Evolutionary conservation across 2,329 filamentous ascomycete species (phyloP).

Genomic region (Malbranchea cinnamomea): DNA sequence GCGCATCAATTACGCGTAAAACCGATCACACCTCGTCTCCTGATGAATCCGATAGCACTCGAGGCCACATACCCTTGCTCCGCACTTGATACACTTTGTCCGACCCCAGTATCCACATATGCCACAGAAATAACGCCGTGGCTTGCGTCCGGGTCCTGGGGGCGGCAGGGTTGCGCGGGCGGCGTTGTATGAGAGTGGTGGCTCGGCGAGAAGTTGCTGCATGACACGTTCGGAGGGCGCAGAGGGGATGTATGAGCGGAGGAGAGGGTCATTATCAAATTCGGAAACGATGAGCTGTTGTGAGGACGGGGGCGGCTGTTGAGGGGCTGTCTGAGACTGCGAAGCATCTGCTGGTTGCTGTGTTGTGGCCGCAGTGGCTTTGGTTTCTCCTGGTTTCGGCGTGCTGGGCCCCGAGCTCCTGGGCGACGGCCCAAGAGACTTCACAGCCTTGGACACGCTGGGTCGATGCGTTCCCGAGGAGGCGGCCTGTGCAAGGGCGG

Average conservation of each 20-base stretch:
- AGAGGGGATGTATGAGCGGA: constrained; percentile 27
- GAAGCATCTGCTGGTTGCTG: neutral
- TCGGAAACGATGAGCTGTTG: constrained; percentile 20
- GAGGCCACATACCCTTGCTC: constrained; percentile 31
- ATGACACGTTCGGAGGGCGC: constrained; percentile 32
- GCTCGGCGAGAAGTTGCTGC: constrained; percentile 30
- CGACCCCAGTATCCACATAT: constrained; percentile 38
- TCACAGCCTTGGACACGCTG: constrained; percentile 12
- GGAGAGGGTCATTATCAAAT: constrained; percentile 27
- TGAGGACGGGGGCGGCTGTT: constrained; percentile 2
- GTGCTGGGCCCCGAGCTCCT: too few relatives aligned
- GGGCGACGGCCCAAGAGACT: constrained; percentile 9
- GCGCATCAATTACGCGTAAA: constrained; percentile 14
- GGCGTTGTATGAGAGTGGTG: constrained; percentile 32
- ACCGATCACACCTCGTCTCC: constrained; percentile 31
- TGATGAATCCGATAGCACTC: constrained; percentile 34
- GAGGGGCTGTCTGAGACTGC: constrained; percentile 5
- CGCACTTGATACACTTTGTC: constrained; percentile 33
- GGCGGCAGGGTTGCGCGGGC: constrained; percentile 24
- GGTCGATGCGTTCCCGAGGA: constrained; percentile 10
- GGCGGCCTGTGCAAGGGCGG: constrained; percentile 19
- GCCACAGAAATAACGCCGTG: constrained; percentile 30
- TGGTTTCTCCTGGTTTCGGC: constrained; percentile 10
- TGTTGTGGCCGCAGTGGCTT: constrained; percentile 17
- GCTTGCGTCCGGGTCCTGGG: constrained; percentile 12